These are phyloP conservation scores for Cenococcum geophilum DNA, from an alignment of 495 filamentous ascomycete species.

Conservation along the genomic window DNA sequence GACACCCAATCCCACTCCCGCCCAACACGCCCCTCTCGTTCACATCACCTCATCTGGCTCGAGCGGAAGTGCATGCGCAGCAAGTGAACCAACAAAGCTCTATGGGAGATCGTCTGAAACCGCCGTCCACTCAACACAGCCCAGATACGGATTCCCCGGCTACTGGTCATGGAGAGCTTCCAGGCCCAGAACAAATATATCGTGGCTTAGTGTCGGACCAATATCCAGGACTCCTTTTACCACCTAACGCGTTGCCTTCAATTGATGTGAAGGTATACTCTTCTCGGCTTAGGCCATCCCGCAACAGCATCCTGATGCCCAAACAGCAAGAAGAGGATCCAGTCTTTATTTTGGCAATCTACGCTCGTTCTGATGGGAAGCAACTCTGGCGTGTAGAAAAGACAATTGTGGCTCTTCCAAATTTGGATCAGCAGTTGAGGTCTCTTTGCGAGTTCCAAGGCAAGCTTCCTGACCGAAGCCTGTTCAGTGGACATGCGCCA, in stretches of 20 bases:
- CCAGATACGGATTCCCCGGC: conserved; percentile 36
- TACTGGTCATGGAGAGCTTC: conserved; percentile 38
- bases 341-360: conserved; percentile 85
- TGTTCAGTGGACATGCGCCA: conserved; percentile 91
- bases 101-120: conserved; percentile 23
- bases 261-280: conserved; percentile 83
- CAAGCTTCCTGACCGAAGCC: conserved; percentile 71
- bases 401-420: conserved; percentile 70
- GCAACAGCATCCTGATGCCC: conserved; percentile 71
- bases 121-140: conserved; percentile 33
- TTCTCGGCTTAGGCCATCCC: conserved; percentile 84
- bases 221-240: conserved; percentile 73
- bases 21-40: conserved; percentile 55
- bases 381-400: conserved; percentile 95
- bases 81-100: conserved; percentile 18
- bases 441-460: conserved; percentile 58
- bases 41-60: conserved; percentile 42
- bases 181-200: conserved; percentile 44
- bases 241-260: conserved; percentile 85
- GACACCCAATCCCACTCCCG: conserved; percentile 60
- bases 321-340: conserved; percentile 73
- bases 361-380: conserved; percentile 65
- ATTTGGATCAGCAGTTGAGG: conserved; percentile 74
- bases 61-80: conserved; percentile 24
- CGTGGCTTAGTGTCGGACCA: conserved; percentile 72